phyloP scores from a whole-genome alignment of 345 rosid species.

The Bruguiera parviflora region DNA sequence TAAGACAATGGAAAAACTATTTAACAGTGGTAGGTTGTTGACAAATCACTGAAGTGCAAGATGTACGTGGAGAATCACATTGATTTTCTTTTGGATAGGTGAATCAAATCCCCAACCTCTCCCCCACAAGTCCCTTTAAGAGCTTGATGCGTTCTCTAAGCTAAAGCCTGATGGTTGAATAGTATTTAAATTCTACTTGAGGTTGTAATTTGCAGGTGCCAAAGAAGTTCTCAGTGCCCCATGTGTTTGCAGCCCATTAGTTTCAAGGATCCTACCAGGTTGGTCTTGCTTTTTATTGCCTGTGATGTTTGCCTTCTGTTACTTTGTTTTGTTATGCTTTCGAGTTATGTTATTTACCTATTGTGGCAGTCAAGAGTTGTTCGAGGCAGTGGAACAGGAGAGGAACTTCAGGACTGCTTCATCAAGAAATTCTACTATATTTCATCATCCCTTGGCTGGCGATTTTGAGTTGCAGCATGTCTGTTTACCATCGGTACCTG shows the following conservation, averaged over 20 bases:
- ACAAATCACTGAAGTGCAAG: too few species aligned
- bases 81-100: too few species aligned
- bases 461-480: constrained; percentile 35
- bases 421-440: constrained; percentile 25
- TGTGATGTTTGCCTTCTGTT: neutral
- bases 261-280: constrained; percentile 29
- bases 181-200: neutral
- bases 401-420: constrained; percentile 22
- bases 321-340: neutral
- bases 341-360: neutral
- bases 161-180: too few species aligned
- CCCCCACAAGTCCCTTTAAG: too few species aligned
- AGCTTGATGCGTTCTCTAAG: too few species aligned
- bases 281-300: neutral
- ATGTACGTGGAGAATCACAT: too few species aligned
- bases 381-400: constrained; percentile 34
- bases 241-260: constrained; percentile 28
- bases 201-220: constrained; percentile 27
- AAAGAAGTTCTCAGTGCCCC: constrained; percentile 33
- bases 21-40: too few species aligned
- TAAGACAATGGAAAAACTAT: too few species aligned
- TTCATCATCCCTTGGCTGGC: constrained; percentile 29
- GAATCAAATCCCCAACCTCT: too few species aligned
- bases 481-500: constrained; percentile 2
- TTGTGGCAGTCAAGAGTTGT: constrained; percentile 30